A percentile compares a stretch with the other conserved stretches of the same genome.
phyloP scores from a whole-genome alignment of 257 asterid species.

The Voacanga thouarsii region DNA sequence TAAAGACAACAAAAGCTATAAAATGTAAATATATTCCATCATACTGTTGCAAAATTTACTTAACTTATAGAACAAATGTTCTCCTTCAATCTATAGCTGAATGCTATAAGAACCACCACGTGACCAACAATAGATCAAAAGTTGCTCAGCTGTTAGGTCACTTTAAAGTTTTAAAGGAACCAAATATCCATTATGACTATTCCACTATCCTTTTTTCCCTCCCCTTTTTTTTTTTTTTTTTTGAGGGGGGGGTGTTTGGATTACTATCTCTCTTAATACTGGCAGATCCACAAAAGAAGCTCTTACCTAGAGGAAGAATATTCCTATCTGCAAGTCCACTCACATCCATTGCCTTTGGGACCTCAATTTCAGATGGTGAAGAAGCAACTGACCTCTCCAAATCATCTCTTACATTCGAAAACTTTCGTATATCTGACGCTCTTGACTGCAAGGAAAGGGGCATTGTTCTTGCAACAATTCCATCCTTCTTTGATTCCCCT shows the following conservation, averaged over 20 bases:
- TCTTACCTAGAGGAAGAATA: conserved; percentile 41
- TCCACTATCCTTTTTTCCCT: neutral
- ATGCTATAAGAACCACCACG: neutral
- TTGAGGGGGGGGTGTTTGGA: conserved; percentile 25
- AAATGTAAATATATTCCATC: neutral
- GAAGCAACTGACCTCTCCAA: conserved; percentile 44
- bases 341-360: conserved; percentile 42
- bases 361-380: conserved; percentile 48
- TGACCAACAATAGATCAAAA: neutral
- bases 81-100: neutral
- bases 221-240: neutral
- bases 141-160: conserved; percentile 32
- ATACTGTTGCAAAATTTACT: neutral
- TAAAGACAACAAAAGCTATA: neutral
- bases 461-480: conserved; percentile 54
- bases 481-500: conserved; percentile 78
- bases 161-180: conserved; percentile 48
- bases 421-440: conserved; percentile 56
- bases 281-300: conserved; percentile 36
- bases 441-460: conserved; percentile 60
- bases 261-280: conserved; percentile 42
- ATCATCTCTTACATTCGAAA: conserved; percentile 54
- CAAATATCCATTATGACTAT: neutral
- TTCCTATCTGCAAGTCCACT: conserved; percentile 43
- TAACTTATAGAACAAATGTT: neutral